These are phyloP conservation scores for Amanita subjunquillea DNA, from an alignment of 768 basidiomycete genomes.

Conservation along the genomic window DNA sequence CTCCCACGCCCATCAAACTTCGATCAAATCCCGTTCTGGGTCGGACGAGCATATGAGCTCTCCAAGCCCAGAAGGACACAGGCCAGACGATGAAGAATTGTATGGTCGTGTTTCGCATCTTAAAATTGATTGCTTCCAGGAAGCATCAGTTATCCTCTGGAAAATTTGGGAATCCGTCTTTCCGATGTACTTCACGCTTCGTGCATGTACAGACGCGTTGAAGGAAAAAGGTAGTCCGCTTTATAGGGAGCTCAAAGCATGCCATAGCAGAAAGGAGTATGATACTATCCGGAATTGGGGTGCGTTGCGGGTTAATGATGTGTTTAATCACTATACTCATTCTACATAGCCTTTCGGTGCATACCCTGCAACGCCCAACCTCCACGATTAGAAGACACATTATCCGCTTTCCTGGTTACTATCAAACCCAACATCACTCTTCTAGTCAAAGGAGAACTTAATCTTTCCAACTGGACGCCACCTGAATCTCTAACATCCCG, in stretches of 20 bases:
- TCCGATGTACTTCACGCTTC: constrained; percentile 19
- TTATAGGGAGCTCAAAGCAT: neutral
- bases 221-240: neutral
- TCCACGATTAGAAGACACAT: neutral
- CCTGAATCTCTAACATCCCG: constrained; percentile 1
- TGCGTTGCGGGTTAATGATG: neutral
- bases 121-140: constrained; percentile 26
- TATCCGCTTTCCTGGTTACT: neutral
- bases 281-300: neutral
- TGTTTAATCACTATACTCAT: neutral
- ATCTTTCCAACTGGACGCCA: constrained; percentile 23
- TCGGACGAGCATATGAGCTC: no score
- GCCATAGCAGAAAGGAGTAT: neutral
- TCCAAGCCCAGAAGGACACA: no score
- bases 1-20: no score
- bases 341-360: neutral
- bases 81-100: constrained; percentile 12
- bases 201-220: constrained; percentile 1
- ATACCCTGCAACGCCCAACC: neutral
- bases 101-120: constrained; percentile 20
- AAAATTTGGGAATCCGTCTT: constrained; percentile 23
- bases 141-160: constrained; percentile 31
- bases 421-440: neutral
- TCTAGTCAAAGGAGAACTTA: constrained; percentile 22
- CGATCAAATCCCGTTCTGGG: no score